Percentiles rank a stretch among this genome's conserved stretches.
Evolutionary conservation across 179 eudicot species (phyloP).

Genomic region (Spergularia azorica): DNA sequence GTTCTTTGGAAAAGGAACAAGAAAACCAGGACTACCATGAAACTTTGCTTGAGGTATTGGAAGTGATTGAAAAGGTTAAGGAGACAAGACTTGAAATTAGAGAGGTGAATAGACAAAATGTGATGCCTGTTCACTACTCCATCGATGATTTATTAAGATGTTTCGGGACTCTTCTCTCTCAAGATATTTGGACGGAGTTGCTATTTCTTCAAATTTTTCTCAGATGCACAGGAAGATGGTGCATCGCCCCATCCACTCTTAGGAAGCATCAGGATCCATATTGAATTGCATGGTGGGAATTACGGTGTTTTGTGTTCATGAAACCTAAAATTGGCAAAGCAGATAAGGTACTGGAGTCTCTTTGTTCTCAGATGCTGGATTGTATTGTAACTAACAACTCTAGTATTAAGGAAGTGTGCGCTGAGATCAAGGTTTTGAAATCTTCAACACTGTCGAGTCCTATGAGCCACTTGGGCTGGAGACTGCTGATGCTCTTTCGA

Average conservation of each 20-base stretch:
- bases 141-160: conserved; percentile 5
- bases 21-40: not conserved
- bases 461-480: conserved; percentile 2
- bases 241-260: not conserved
- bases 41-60: not conserved
- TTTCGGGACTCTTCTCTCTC: not conserved
- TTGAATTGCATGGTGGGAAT: conserved; percentile 15
- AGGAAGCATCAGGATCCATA: not conserved
- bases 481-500: not conserved
- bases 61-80: not conserved
- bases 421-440: not conserved
- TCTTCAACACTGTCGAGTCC: not conserved
- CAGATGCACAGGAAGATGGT: conserved; percentile 17
- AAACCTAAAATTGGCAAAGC: not conserved
- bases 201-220: conserved; percentile 5
- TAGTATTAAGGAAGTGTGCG: not conserved
- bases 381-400: not conserved
- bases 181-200: not conserved
- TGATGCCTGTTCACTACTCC: not conserved
- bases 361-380: not conserved
- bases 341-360: conserved; percentile 1
- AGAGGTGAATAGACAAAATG: not conserved
- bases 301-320: conserved; percentile 3
- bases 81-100: not conserved
- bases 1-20: not conserved